Base-by-base conservation (phyloP, 1,139 yeast genomes). In the Taphrina deformans region DNA sequence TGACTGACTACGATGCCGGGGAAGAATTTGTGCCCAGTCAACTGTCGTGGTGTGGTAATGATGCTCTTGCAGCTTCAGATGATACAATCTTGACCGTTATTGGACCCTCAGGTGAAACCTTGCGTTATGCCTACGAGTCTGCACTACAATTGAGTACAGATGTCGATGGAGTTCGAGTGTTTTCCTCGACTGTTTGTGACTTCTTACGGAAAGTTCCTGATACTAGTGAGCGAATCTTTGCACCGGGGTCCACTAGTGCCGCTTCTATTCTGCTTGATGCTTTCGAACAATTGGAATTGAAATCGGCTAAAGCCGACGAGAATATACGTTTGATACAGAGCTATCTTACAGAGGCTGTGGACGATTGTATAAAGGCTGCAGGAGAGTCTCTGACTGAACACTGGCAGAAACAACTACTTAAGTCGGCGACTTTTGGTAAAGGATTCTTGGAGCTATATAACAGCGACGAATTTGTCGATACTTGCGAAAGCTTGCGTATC, bases 361-460 rank as follows among this genome's bases (percentile, higher is more conserved):
- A 82, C 41, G 83, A 82, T 27, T 89, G 97, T 73, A 80, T 92
- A 10, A 78, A 81, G 2, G 96, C 95, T 0, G 88, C 97, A 0
- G 76, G 85, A 6, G 86, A 86, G 62, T 98, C 92, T 71, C 85
- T 89, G 71, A 88, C 86, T 67, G 82, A 88, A 0, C 78, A 79
- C 61, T 83, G 93, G 87, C 99, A 93, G 71, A 91, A 91, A 73
- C 83, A 83, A 65, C 78, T 93, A 3, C 76, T 93, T 38, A 81
- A 84, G 67, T 96, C 97, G 0, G 97, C 93, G 0, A 80, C 90
- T 0, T 89, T 92, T 76, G 99, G 97, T 0, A 93, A 92, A 73
- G 81, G 89, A 0, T 84, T 88, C 48, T 74, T 83, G 33, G 82
- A 78, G 1, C 76, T 79, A 21, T 85, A 82, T 44, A 61, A 62